Evolutionary conservation across 2,329 filamentous ascomycete species (phyloP).

Genomic region (Aureobasidium sp.): DNA sequence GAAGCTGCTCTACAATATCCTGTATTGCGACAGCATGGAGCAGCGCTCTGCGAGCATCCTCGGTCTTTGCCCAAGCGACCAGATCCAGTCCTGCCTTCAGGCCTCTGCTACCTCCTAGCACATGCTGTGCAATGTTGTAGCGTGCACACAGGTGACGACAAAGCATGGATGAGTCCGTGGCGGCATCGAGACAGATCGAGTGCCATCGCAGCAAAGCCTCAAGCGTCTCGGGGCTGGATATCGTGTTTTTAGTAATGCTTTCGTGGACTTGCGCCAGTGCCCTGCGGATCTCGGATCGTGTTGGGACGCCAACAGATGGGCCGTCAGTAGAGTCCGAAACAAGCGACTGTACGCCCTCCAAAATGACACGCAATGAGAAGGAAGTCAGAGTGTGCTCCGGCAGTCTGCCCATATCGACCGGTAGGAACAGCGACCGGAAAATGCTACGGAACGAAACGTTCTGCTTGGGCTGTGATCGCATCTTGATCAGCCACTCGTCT

Average conservation of each 20-base stretch:
- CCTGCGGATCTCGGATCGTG: constrained; percentile 32
- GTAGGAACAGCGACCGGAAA: constrained; percentile 33
- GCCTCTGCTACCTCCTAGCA: constrained; percentile 29
- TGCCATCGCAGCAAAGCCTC: constrained; percentile 41
- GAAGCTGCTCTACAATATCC: constrained; percentile 40
- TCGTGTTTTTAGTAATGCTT: constrained; percentile 32
- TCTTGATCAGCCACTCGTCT: constrained; percentile 34
- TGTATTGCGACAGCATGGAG: constrained; percentile 41
- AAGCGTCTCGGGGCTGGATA: constrained; percentile 32
- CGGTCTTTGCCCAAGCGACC: constrained; percentile 32
- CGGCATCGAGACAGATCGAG: constrained; percentile 37
- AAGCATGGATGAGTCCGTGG: constrained; percentile 35
- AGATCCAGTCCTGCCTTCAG: constrained; percentile 31
- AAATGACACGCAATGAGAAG: constrained; percentile 36
- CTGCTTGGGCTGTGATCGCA: constrained; percentile 28
- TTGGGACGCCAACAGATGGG: constrained; percentile 34
- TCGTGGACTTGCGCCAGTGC: constrained; percentile 36
- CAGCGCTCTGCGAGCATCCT: constrained; percentile 35
- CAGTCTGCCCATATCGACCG: not conserved
- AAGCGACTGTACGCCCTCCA: constrained; percentile 40
- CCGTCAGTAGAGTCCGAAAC: constrained; percentile 35
- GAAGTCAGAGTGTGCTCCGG: constrained; percentile 32
- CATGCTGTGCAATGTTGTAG: constrained; percentile 34
- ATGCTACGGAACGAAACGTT: constrained; percentile 35
- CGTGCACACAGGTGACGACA: constrained; percentile 34